Evolutionary conservation across 2,329 filamentous ascomycete species (phyloP), one percentile per base, ranked within the genome.

Genomic region (Calonectria montana): DNA sequence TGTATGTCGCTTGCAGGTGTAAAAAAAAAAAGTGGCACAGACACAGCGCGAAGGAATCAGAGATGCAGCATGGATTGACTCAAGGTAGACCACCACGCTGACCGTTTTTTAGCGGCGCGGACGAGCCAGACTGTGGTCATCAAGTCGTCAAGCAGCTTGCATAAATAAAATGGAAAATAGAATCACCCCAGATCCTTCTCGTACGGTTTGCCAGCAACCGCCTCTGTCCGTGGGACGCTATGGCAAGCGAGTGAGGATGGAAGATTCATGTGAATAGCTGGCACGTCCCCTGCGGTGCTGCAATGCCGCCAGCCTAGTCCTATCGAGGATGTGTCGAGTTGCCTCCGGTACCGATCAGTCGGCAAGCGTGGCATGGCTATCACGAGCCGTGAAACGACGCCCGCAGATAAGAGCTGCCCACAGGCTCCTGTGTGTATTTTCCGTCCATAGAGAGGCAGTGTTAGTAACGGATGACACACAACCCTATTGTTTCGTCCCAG

Each of bases 1-100:
- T 45, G 39, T 23, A 61, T 50, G 64, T 47, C 39, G 57, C 50
- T 62, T 68, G 67, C 48, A 74, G 65, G 50, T 76, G 71, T 68
- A 69, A 67, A 39, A 45, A 57, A 67, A 69, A 67, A 39, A 45
- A 57, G 69, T 50, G 67, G 73, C 72, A 75, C 70, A 65, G 73
- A 65, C 67, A 47, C 39, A 41, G 18, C 66, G 70, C 67, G 73
- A 65, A 57, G 43, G 47, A 65, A 48, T 25, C 29, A 48, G 45
- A 55, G 29, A 43, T 35, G 31, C 31, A 37, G 45, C 62, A 64
- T 69, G 69, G 65, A 59, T 65, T 64, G 55, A 27, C 70, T 55
- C 48, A 70, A 55, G 31, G 37, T 31, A 50, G 63, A 71, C 55
- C 63, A 66, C 70, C 69, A 47, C 57, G 47, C 63, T 62, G 64